Evolutionary conservation across 257 asterid genomes (phyloP).

Genomic region (Nicotiana tabacum): DNA sequence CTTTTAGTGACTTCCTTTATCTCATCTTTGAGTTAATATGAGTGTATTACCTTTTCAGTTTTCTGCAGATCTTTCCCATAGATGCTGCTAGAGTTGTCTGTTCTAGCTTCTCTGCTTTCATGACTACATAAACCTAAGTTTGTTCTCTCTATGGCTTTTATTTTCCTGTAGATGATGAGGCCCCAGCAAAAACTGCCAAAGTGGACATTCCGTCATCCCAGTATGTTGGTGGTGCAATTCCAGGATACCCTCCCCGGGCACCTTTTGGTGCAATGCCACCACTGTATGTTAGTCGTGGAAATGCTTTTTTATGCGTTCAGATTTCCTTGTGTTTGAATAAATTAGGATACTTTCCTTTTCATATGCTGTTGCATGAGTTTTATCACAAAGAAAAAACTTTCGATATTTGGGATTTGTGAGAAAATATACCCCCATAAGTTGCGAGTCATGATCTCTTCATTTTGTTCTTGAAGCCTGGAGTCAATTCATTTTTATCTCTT

Average conservation of each 20-base stretch:
- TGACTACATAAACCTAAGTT: background rate
- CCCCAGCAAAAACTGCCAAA: conserved; percentile 64
- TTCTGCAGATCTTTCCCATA: background rate
- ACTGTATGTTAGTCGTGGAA: conserved; percentile 35
- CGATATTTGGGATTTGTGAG: background rate
- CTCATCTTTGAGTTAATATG: background rate
- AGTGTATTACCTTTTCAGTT: background rate
- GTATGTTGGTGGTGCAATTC: conserved; percentile 42
- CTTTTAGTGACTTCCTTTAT: background rate
- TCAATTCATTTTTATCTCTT: background rate
- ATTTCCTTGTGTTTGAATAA: background rate
- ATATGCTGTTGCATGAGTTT: background rate
- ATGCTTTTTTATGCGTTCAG: background rate
- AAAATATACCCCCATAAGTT: background rate
- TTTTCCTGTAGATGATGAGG: conserved; percentile 60
- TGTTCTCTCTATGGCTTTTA: background rate
- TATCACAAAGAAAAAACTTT: too few relatives aligned
- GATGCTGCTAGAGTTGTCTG: background rate
- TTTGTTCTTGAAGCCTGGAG: background rate
- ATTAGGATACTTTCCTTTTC: background rate
- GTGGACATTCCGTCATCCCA: conserved; percentile 56
- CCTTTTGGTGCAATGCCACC: conserved; percentile 43
- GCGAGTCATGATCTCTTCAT: background rate
- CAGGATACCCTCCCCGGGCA: conserved; percentile 62
- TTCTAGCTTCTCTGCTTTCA: background rate